These are phyloP conservation scores for Phytophthora meadii DNA, from an alignment of 352 stramenopile genomes.

Conservation along the genomic window DNA sequence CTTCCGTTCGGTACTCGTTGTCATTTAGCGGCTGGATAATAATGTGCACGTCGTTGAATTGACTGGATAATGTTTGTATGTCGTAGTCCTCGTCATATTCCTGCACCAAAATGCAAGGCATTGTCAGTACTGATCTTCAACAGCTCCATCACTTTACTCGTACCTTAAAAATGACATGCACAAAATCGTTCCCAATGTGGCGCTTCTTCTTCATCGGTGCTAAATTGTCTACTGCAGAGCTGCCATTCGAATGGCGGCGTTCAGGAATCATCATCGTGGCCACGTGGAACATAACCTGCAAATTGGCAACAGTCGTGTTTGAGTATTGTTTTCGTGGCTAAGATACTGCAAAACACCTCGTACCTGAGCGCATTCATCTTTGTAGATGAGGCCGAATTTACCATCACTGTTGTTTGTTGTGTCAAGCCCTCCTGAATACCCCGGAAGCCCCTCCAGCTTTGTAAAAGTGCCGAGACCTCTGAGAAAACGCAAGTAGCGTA, in stretches of 20 bases:
- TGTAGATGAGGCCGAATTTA: conserved; percentile 78
- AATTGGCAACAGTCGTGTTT: conserved; percentile 5
- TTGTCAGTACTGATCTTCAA: background rate
- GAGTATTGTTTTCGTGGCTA: background rate
- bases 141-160: background rate
- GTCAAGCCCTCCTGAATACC: conserved; percentile 84
- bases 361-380: conserved; percentile 75
- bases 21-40: conserved; percentile 86
- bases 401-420: conserved; percentile 72
- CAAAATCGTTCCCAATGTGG: conserved; percentile 91
- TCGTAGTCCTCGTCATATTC: conserved; percentile 86
- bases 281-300: conserved; percentile 88
- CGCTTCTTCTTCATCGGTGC: conserved; percentile 84
- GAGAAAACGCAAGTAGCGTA: conserved; percentile 81
- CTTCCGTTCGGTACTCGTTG: conserved; percentile 72
- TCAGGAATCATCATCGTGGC: conserved; percentile 82
- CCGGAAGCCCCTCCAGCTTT: conserved; percentile 65
- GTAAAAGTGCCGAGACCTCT: conserved; percentile 73
- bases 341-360: background rate
- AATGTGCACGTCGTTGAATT: conserved; percentile 91
- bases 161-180: conserved; percentile 88
- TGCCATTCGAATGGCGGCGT: background rate
- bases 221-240: conserved; percentile 17
- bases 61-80: conserved; percentile 73
- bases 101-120: conserved; percentile 21